Evolutionary conservation across 2,329 filamentous ascomycete genomes (phyloP).

Genomic region (Cladosporium sp.): DNA sequence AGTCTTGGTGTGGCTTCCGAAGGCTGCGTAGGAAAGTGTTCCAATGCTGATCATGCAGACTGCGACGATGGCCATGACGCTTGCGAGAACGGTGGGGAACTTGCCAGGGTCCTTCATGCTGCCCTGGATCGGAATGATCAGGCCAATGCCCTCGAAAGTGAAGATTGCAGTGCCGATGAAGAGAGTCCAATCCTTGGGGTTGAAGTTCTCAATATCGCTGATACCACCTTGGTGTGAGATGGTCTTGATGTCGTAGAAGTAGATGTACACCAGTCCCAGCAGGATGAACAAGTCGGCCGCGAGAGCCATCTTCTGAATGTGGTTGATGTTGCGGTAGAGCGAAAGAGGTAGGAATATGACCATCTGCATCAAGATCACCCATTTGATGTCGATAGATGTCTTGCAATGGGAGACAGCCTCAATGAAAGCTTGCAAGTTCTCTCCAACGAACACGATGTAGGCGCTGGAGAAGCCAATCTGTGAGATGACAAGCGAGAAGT

Average conservation of each 20-base stretch:
- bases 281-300: slow-evolving; percentile 93
- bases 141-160: slow-evolving; percentile 94
- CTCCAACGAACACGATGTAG: slow-evolving; percentile 94
- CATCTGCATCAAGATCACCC: slow-evolving; percentile 91
- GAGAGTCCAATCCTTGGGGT: slow-evolving; percentile 85
- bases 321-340: slow-evolving; percentile 91
- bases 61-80: slow-evolving; percentile 94
- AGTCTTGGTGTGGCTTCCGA: slow-evolving; percentile 90
- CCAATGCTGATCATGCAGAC: slow-evolving; percentile 87
- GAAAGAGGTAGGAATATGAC: slow-evolving; percentile 92
- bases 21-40: slow-evolving; percentile 90
- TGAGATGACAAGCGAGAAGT: slow-evolving; percentile 87
- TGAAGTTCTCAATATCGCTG: slow-evolving; percentile 85
- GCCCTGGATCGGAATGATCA: slow-evolving; percentile 97
- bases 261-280: slow-evolving; percentile 84
- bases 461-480: slow-evolving; percentile 93
- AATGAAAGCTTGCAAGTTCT: slow-evolving; percentile 93
- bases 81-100: slow-evolving; percentile 81
- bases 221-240: slow-evolving; percentile 68
- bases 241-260: slow-evolving; percentile 90
- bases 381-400: slow-evolving; percentile 78
- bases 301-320: slow-evolving; percentile 90
- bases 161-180: slow-evolving; percentile 99
- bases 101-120: slow-evolving; percentile 89
- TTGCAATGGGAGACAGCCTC: slow-evolving; percentile 84